These are phyloP conservation scores for Candida dendrica DNA, from an alignment of 805 yeast genomes.

Conservation along the genomic window DNA sequence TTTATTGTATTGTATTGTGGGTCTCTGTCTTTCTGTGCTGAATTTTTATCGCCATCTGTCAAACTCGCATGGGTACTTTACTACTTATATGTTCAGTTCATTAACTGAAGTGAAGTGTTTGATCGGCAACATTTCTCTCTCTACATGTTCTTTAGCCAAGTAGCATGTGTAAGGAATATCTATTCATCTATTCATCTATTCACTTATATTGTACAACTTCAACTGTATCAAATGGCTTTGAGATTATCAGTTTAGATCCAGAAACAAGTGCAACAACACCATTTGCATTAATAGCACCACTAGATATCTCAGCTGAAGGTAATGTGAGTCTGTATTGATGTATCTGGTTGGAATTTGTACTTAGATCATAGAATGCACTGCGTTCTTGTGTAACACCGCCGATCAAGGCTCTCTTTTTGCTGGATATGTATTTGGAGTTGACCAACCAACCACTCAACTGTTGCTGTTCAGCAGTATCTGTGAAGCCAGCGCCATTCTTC, in stretches of 20 bases:
- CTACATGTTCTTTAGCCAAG: no score
- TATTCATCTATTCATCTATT: no score
- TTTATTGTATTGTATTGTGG: no score
- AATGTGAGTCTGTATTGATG: conserved; percentile 14
- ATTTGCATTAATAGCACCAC: conserved; percentile 16
- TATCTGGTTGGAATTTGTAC: conserved; percentile 10
- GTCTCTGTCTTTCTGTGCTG: no score
- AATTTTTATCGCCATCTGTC: no score
- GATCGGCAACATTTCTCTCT: no score
- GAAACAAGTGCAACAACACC: conserved; percentile 18
- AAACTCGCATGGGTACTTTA: no score
- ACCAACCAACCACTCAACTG: conserved; percentile 17
- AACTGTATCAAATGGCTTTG: conserved; percentile 20
- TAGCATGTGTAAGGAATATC: no score
- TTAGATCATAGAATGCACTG: conserved; percentile 17
- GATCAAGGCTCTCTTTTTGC: conserved; percentile 8
- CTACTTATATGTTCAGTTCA: no score
- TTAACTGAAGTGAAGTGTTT: no score
- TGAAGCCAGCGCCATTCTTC: conserved; percentile 28
- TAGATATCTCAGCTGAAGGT: conserved; percentile 13
- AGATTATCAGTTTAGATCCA: conserved; percentile 15
- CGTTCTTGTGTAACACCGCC: conserved; percentile 16
- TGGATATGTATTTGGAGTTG: conserved; percentile 11
- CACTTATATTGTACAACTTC: conserved; percentile 10
- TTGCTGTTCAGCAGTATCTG: conserved; percentile 13